Evolutionary conservation across 345 rosid genomes (phyloP), one percentile per base, ranked within the genome.

Genomic region (Hibiscus trionum): DNA sequence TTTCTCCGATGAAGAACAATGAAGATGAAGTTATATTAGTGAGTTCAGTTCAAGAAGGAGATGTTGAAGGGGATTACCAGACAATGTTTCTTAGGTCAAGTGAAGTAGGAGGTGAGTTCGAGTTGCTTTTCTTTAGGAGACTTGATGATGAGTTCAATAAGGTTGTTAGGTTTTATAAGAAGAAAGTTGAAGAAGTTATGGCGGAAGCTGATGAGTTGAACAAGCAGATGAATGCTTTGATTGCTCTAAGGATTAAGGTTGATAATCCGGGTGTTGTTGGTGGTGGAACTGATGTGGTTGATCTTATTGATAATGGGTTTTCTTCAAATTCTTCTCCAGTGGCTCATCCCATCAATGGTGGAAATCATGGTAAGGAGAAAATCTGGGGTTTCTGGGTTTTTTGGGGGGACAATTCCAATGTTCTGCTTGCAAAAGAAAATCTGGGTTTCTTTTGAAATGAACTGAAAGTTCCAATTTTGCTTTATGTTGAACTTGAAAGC

Each of bases 121-220:
- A 88, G 80, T 75, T 84, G 42, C 61, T 73, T 68, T 91, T 89
- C 79, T 91, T 91, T 49, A 24, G 78, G 56, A 73, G 82, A 62
- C 89, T 91, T 3, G 97, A 91, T n/a, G 87, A 60, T 4, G 90
- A 91, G 76, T 86, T 91, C 70, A 89, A 89, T 37, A 91, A 89
- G 17, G 93, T 89, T 1, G 57, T 84, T 58, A 78, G 46, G 7
- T 89, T 89, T 39, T 89, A 89, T 35, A 82, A 72, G 77, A 75
- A 73, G 12, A 86, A 89, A 12, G 86, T 89, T 27, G 77, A 83
- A 59, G 80, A 78, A 77, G 85, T 80, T 7, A 72, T 84, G 80
- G 77, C 37, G 1, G 97, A 91, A 75, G 97, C 93, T 0, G 90
- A 89, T 63, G 88, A 83, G 74, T 75, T 91, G 77, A 89, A 88